Evolutionary conservation across 2,329 filamentous ascomycete species (phyloP), one percentile per base, ranked within the genome.

Genomic region (Hymenoscyphus albidus): DNA sequence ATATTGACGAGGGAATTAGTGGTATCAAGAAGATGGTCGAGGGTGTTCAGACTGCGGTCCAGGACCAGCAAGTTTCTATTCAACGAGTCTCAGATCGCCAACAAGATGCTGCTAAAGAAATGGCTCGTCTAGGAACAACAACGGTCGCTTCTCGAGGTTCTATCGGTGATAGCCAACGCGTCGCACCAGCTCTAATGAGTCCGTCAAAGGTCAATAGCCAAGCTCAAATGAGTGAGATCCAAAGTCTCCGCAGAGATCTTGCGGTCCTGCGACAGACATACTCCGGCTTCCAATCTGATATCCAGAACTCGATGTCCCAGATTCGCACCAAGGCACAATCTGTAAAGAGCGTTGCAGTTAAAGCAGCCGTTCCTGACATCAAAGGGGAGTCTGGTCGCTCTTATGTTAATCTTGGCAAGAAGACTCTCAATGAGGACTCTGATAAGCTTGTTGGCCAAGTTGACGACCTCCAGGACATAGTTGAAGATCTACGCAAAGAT

Each of bases 401-500:
- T 9, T 95, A 97, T 73, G 92, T 99, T 70, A 89, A 90, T 70
- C 85, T 83, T 42, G 94, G 94, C 59, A 96, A 96, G 76, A 96
- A 96, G 78, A 85, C 88, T 65, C 86, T 99, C 66, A 91, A 89
- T 60, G 83, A 89, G 32, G 94, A 98, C 75, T 96, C 92, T 0
- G 94, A 98, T 76, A 89, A 88, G 68, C 88, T 99, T 64, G 93
- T 99, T 70, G 89, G 87, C 70, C 90, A 92, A 74, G 95, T 99
- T 12, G 95, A 99, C 75, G 94, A 98, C 74, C 84, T 99, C n/a
- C 95, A 98, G 78, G 95, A 99, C 76, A 82, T 95, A 62, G 92
- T 99, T 22, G 95, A 99, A 77, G 95, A 99, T 75, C 84, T 99
- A 55, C 92, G 95, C 67, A 98, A 99, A 80, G 95, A 99, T 74